A percentile compares a stretch with the other conserved stretches of the same genome.
phyloP scores from a whole-genome alignment of 768 basidiomycete species.

The Kondoa malvinella region DNA sequence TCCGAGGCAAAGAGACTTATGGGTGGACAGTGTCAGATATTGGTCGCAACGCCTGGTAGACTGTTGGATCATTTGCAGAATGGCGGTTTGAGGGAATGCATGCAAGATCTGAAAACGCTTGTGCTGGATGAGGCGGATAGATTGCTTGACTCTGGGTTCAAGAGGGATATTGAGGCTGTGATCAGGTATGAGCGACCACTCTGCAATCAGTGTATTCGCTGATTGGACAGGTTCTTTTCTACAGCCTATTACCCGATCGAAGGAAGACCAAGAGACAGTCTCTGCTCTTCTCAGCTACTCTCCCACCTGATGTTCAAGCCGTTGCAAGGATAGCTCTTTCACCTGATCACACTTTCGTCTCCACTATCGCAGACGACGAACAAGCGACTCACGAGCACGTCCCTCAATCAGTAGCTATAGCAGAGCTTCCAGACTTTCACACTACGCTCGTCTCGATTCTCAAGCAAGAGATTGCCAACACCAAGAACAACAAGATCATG shows the following conservation, averaged over 20 bases:
- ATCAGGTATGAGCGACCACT: slow-evolving; percentile 12
- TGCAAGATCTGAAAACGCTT: slow-evolving; percentile 35
- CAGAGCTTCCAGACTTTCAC: slow-evolving; percentile 33
- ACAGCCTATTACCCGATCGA: slow-evolving; percentile 11
- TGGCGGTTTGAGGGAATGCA: slow-evolving; percentile 31
- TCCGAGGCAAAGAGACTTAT: slow-evolving; percentile 32
- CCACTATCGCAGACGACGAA: slow-evolving; percentile 44
- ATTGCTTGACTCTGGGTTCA: slow-evolving; percentile 33
- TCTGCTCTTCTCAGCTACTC: slow-evolving; percentile 36
- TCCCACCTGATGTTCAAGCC: slow-evolving; percentile 33
- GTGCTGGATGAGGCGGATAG: slow-evolving; percentile 35
- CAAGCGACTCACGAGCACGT: slow-evolving; percentile 48
- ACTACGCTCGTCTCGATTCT: slow-evolving; percentile 37
- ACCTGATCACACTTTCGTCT: slow-evolving; percentile 37
- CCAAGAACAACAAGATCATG: slow-evolving; percentile 36
- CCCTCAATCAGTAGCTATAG: slow-evolving; percentile 32
- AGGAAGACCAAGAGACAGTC: slow-evolving; percentile 30
- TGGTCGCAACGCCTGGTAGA: slow-evolving; percentile 34
- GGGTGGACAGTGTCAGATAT: slow-evolving; percentile 25
- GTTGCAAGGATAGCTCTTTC: slow-evolving; percentile 29
- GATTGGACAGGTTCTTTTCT: no score
- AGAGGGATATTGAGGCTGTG: slow-evolving; percentile 29
- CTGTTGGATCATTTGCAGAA: slow-evolving; percentile 34
- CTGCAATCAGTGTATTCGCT: not conserved
- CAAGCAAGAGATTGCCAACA: slow-evolving; percentile 30